Base-by-base conservation (phyloP, 2,329 filamentous ascomycete species). In the Colletotrichum spaethianum region DNA sequence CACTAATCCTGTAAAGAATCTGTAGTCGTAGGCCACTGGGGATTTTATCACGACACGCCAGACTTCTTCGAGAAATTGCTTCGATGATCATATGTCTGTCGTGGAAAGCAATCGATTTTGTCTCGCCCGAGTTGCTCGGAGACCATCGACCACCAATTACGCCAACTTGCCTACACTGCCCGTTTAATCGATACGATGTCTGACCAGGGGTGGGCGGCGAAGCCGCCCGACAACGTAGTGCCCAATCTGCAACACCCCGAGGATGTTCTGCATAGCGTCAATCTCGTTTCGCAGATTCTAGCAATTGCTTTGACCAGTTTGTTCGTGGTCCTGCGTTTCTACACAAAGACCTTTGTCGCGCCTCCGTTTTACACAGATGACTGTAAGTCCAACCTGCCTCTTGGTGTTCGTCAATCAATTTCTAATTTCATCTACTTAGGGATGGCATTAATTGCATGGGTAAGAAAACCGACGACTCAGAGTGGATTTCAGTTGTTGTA, bases 261-360 rank as follows among this genome's bases (percentile, higher is more conserved):
- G 14, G 78, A 80, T 56, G 75, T 77, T 33, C 57, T 81, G 46
- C 73, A 74, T 18, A 79, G 75, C 1, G 52, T 76, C 48, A 79
- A 78, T 61, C 76, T 77, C 59, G 73, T 77, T 7, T 77, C 76
- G 1, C 79, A 80, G 57, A 76, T 56, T 1, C 63, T 81, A 31
- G 79, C 78, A 18, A 59, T 81, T 5, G 18, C 77, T 6, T 66
- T 78, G 28, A 75, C 78, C 9, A 74, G 75, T 26, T 31, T 72
- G 0, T 79, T 79, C 38, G 72, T 80, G 20, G 69, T 38, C 1
- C 56, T 79, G 16, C 76, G 78, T 38, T 38, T 76, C 20, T 80
- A 78, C 60, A 71, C 77, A 14, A 80, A 80, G 56, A 36, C 52
- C 4, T 77, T 31, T 55, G 73, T 44, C 67, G 72, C 42, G 70